Evolutionary conservation across 345 rosid species (phyloP).

Genomic region (Populus deltoides): DNA sequence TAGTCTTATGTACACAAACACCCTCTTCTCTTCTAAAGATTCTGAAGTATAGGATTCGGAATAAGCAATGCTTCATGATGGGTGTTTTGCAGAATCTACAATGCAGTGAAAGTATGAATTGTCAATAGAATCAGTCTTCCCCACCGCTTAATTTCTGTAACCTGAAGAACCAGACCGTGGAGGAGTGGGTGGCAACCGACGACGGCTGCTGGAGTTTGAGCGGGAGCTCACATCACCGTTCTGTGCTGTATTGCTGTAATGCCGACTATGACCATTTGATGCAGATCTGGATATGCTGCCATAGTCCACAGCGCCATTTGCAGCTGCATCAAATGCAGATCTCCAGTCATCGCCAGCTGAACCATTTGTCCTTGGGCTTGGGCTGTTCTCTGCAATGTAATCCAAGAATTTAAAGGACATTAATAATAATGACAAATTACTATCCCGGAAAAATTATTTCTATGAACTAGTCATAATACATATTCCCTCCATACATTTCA

Average conservation of each 20-base stretch:
- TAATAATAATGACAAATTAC: background rate
- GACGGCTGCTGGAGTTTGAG: conserved; percentile 51
- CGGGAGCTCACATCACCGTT: conserved; percentile 58
- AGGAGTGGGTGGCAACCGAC: conserved; percentile 80
- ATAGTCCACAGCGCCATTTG: conserved; percentile 47
- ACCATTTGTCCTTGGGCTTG: conserved; percentile 45
- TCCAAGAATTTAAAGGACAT: background rate
- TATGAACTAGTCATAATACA: background rate
- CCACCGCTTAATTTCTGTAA: conserved; percentile 8
- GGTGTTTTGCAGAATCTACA: background rate
- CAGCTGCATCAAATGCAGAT: conserved; percentile 87
- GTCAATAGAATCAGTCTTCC: background rate
- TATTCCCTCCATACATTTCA: background rate
- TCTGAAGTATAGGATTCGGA: background rate
- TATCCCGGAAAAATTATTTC: no score
- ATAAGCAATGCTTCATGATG: conserved; percentile 8
- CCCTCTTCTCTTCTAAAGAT: conserved; percentile 6
- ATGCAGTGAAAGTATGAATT: conserved; percentile 15
- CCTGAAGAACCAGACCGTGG: conserved; percentile 45
- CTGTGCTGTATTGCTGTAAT: conserved; percentile 35
- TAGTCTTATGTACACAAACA: conserved; percentile 19
- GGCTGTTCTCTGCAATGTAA: conserved; percentile 67
- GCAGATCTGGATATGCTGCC: conserved; percentile 32
- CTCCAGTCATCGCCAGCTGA: conserved; percentile 88
- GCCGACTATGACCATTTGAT: conserved; percentile 47